Percentiles rank a stretch among this genome's conserved stretches.
Conservation (phyloP, 106 monocot species). For the Xerophyta viscosa region DNA sequence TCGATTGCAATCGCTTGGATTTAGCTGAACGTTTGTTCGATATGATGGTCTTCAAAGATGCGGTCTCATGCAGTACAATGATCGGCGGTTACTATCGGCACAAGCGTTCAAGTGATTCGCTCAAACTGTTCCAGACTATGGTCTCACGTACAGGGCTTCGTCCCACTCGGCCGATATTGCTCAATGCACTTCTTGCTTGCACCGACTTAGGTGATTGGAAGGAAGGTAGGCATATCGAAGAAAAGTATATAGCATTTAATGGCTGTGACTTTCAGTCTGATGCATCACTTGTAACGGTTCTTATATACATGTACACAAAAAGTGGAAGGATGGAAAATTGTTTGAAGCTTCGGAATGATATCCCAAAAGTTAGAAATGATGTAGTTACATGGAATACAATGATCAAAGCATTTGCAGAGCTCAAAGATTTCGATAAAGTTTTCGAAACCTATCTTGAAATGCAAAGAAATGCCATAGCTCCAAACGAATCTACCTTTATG, state of each 20-base stretch:
- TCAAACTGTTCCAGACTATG: conserved; percentile 40
- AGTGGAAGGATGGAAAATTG: conserved; percentile 38
- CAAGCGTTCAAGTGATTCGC: conserved; percentile 30
- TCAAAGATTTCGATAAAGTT: conserved; percentile 15
- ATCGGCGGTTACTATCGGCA: conserved; percentile 56
- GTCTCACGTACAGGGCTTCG: conserved; percentile 11
- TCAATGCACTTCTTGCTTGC: conserved; percentile 52
- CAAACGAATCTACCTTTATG: conserved; percentile 34
- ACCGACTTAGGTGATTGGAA: conserved; percentile 51
- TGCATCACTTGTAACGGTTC: conserved; percentile 28
- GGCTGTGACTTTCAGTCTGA: conserved; percentile 13
- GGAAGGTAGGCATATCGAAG: conserved; percentile 29
- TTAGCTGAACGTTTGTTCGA: conserved; percentile 34
- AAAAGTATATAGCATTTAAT: conserved; percentile 22
- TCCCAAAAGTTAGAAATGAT: conserved; percentile 22
- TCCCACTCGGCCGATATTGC: conserved; percentile 48
- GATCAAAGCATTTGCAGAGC: conserved; percentile 48
- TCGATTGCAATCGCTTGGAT: conserved; percentile 18
- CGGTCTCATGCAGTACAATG: conserved; percentile 54
- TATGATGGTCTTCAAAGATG: conserved; percentile 47
- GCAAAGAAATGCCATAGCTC: conserved; percentile 52
- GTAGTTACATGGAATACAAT: conserved; percentile 66
- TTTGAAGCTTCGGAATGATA: conserved; percentile 20
- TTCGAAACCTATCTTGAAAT: conserved; percentile 28
- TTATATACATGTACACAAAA: conserved; percentile 67